Base-by-base conservation (phyloP, 2,329 filamentous ascomycete species). In the Tolypocladium pustulatum region DNA sequence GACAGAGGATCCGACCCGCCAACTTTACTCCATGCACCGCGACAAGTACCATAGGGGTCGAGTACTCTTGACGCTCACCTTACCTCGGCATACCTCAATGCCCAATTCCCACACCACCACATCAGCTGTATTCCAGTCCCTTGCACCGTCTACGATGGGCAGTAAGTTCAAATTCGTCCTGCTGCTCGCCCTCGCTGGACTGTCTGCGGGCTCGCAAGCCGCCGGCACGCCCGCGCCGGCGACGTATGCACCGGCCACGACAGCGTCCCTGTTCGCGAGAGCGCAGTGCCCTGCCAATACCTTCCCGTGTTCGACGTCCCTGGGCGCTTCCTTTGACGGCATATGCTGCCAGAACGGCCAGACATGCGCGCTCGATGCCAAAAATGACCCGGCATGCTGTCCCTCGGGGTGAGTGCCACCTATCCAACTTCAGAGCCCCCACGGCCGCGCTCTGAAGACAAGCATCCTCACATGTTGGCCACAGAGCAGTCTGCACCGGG, bases 401-500 rank as follows among this genome's bases (percentile, higher is more conserved):
- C 81, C 80, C 12, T 70, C 72, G 22, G 75, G 75, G 80, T 82
- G 67, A 72, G 75, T 72, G 22, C 37, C 71, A 25, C 36, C 56
- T 8, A 32, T n/a, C 22, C 9, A 32, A 13, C 20, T n/a, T 7
- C 3, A 20, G 20, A 30, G 25, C 55, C 41, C 37, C 7, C 32
- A 3, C 7, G 12, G 25, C 57, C 15, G 13, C 54, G 7, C 41
- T 27, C 41, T 41, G 34, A 7, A 32, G 13, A 13, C 12, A 17
- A 27, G 8, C n/a, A 54, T 40, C 15, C 54, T 55, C 37, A 55
- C 27, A n/a, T 17, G 25, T 17, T 56, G 36, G 25, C 9, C 17
- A 40, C 60, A 82, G 81, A 57, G 78, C 76, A 37, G 75, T 82
- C 25, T 84, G 81, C 65, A 84, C 81, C n/a, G 81, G 81, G 55